These are phyloP conservation scores for Pleurotus pulmonarius DNA, from an alignment of 768 basidiomycete genomes.

Conservation along the genomic window DNA sequence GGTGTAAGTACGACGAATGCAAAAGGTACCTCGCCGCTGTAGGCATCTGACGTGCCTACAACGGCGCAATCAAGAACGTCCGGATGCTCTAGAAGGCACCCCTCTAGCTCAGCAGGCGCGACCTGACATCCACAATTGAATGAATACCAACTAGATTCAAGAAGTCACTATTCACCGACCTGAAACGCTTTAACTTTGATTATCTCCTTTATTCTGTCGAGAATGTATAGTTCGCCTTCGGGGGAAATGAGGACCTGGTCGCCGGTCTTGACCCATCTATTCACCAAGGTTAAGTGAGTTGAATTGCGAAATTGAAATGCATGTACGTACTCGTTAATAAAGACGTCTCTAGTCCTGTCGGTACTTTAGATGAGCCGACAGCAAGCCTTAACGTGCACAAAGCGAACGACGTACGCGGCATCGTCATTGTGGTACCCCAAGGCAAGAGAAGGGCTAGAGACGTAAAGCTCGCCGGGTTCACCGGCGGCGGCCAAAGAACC, in stretches of 20 bases:
- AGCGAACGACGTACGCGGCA: slow-evolving; percentile 42
- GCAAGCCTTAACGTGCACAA: too few relatives aligned
- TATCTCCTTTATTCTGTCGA: slow-evolving; percentile 66
- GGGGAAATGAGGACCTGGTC: slow-evolving; percentile 52
- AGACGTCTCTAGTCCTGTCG: slow-evolving; percentile 54
- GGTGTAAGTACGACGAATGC: slow-evolving; percentile 56
- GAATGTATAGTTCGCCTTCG: slow-evolving; percentile 49
- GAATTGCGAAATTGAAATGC: slow-evolving; percentile 1
- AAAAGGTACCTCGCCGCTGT: slow-evolving; percentile 60
- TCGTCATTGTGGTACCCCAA: slow-evolving; percentile 43
- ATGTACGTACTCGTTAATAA: slow-evolving; percentile 48
- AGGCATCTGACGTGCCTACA: slow-evolving; percentile 57
- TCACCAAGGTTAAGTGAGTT: background rate
- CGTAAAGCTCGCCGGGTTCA: slow-evolving; percentile 46
- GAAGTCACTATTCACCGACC: slow-evolving; percentile 27
- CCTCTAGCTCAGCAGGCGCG: slow-evolving; percentile 56
- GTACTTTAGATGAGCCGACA: background rate
- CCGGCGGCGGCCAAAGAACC: slow-evolving; percentile 37
- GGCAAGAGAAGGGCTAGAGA: slow-evolving; percentile 40
- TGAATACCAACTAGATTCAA: too few relatives aligned
- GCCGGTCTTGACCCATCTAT: slow-evolving; percentile 61
- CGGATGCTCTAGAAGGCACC: slow-evolving; percentile 39
- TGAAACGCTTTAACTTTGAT: slow-evolving; percentile 68
- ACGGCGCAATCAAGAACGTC: slow-evolving; percentile 60
- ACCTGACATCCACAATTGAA: slow-evolving; percentile 13